These are phyloP conservation scores for Verticillium longisporum DNA, from an alignment of 2,329 filamentous ascomycete species.

Conservation along the genomic window DNA sequence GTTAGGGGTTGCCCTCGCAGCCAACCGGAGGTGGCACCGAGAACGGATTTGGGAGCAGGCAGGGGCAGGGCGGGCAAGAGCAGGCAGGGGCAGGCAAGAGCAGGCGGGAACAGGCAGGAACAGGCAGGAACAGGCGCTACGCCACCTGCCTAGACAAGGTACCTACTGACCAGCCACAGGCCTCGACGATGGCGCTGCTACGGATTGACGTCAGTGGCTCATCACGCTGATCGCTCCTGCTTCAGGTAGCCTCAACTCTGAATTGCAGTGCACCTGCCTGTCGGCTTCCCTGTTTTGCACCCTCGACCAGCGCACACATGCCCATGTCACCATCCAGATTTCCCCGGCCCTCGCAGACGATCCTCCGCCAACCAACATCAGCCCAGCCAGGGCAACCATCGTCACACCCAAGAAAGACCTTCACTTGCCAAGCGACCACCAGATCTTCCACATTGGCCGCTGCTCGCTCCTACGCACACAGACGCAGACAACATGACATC, in stretches of 20 bases:
- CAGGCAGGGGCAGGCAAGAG: no score
- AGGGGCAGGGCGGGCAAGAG: no score
- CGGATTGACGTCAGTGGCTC: not conserved
- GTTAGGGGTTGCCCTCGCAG: no score
- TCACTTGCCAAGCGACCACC: not conserved
- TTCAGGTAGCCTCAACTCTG: no score
- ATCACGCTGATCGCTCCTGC: not conserved
- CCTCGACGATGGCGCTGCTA: not conserved
- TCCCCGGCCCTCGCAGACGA: not conserved
- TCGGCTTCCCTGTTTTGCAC: not conserved
- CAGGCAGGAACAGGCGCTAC: not conserved
- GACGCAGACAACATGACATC: not conserved
- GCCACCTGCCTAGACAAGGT: not conserved
- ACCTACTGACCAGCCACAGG: not conserved
- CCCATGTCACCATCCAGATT: not conserved
- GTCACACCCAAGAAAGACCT: not conserved
- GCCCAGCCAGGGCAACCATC: not conserved
- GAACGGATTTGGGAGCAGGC: no score
- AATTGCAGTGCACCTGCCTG: not conserved
- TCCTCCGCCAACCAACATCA: not conserved
- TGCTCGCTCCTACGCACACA: not conserved
- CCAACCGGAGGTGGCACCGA: no score
- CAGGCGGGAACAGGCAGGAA: no score
- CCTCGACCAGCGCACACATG: not conserved
- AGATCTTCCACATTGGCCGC: no score